A percentile compares a stretch with the other conserved stretches of the same genome.
Evolutionary conservation across 2,329 filamentous ascomycete genomes (phyloP).

Genomic region (Diplodia scrobiculata): DNA sequence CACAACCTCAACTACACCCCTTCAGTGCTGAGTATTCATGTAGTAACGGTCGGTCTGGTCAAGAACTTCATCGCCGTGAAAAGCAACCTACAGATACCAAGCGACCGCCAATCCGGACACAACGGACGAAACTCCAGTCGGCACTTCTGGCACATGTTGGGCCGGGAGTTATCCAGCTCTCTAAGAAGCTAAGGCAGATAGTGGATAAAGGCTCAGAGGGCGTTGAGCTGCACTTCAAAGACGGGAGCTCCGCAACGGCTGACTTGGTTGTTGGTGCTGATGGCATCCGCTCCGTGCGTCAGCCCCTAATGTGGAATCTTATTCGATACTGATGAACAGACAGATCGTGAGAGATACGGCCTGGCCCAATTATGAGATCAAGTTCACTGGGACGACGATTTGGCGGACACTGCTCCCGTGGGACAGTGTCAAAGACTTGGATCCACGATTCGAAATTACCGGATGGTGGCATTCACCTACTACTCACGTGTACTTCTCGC

Average conservation of each 20-base stretch:
- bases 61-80: conserved; percentile 36
- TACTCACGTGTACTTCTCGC: conserved; percentile 47
- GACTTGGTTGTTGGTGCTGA: conserved; percentile 58
- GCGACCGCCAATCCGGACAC: conserved; percentile 30
- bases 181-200: conserved; percentile 49
- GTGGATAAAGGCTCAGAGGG: conserved; percentile 45
- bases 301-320: not conserved
- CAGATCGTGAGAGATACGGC: conserved; percentile 49
- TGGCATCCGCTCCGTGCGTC: conserved; percentile 51
- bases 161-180: conserved; percentile 49
- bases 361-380: conserved; percentile 49
- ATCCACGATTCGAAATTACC: conserved; percentile 42
- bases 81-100: conserved; percentile 9
- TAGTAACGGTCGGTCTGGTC: conserved; percentile 42
- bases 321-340: conserved; percentile 17
- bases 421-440: conserved; percentile 36
- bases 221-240: conserved; percentile 46
- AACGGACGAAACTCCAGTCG: conserved; percentile 49
- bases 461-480: conserved; percentile 51
- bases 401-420: conserved; percentile 51
- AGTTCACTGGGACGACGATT: conserved; percentile 55
- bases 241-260: conserved; percentile 45
- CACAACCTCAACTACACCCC: not conserved
- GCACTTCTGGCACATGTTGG: conserved; percentile 54
- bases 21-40: not conserved